Percentiles rank a stretch among this genome's conserved stretches.
phyloP scores from a whole-genome alignment of 441 rosid genomes.

The Pelargonium cotyledonis region DNA sequence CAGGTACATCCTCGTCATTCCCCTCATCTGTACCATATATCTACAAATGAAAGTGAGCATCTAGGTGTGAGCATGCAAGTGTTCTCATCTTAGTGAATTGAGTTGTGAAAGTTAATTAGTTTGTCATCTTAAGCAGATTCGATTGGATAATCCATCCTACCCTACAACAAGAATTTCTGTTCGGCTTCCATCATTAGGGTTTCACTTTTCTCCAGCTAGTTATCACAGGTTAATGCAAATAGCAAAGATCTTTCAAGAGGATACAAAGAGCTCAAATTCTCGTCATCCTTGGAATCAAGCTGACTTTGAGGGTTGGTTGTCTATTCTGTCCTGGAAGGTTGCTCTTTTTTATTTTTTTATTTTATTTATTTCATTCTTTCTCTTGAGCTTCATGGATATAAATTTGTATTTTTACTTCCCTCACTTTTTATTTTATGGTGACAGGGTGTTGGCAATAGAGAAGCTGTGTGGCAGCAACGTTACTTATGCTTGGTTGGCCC shows the following conservation, averaged over 20 bases:
- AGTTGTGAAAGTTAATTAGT: constrained; percentile 20
- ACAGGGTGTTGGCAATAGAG: constrained; percentile 88
- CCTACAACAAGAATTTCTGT: constrained; percentile 89
- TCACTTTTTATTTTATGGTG: constrained; percentile 21
- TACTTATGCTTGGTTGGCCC: constrained; percentile 93
- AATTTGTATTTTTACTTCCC: constrained; percentile 18
- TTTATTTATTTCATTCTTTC: not conserved
- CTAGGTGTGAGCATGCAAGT: not conserved
- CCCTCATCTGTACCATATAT: constrained; percentile 18
- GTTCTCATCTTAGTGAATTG: not conserved
- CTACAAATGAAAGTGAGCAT: not conserved
- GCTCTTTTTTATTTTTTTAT: constrained; percentile 20
- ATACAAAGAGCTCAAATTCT: constrained; percentile 41
- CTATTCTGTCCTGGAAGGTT: constrained; percentile 83
- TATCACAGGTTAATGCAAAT: constrained; percentile 98
- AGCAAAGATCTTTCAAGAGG: constrained; percentile 60
- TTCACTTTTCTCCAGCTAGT: constrained; percentile 98
- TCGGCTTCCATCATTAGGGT: constrained; percentile 82
- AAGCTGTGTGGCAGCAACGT: constrained; percentile 86
- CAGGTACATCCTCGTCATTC: constrained; percentile 51
- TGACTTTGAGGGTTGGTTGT: constrained; percentile 94
- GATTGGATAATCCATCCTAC: constrained; percentile 66
- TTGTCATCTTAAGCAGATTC: constrained; percentile 46
- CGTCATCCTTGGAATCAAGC: constrained; percentile 78
- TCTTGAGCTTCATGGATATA: not conserved